Percentiles rank a stretch among this genome's conserved stretches.
phyloP scores from a whole-genome alignment of 495 filamentous ascomycete genomes.

The Letharia columbiana region DNA sequence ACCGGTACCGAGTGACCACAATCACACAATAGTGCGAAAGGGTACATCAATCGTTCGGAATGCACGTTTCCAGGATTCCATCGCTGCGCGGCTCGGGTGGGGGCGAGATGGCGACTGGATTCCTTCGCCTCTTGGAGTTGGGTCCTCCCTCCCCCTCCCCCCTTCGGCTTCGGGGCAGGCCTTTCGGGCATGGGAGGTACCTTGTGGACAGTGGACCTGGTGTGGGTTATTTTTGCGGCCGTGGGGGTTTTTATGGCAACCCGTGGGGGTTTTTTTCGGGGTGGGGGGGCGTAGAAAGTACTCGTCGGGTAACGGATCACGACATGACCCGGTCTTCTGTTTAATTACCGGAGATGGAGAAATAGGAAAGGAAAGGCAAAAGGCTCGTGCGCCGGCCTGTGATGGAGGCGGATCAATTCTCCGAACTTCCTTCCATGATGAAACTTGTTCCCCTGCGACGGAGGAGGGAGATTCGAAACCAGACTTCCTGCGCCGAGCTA shows the following conservation, averaged over 20 bases:
- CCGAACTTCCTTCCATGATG: background rate
- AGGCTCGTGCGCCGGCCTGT: background rate
- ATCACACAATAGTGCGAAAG: no score
- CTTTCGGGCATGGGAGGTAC: background rate
- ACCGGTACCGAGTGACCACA: background rate
- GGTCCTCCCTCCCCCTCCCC: background rate
- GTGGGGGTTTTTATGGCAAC: background rate
- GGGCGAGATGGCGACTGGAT: background rate
- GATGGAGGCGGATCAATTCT: no score
- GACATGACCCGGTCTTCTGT: background rate
- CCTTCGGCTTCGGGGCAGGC: conserved; percentile 2
- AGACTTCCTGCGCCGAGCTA: no score
- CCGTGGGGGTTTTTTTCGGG: background rate
- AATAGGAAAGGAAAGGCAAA: background rate
- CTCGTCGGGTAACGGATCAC: background rate
- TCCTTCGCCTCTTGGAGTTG: no score
- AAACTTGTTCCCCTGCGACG: background rate
- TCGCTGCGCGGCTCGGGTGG: background rate
- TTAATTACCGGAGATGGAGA: background rate
- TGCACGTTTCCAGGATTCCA: background rate
- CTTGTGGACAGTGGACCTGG: background rate
- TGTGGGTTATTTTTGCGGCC: background rate
- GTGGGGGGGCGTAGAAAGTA: background rate
- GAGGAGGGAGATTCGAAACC: no score
- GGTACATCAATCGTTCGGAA: no score